These are phyloP conservation scores for Cladosporium colombiae DNA, from an alignment of 2,329 filamentous ascomycete species.

Conservation along the genomic window DNA sequence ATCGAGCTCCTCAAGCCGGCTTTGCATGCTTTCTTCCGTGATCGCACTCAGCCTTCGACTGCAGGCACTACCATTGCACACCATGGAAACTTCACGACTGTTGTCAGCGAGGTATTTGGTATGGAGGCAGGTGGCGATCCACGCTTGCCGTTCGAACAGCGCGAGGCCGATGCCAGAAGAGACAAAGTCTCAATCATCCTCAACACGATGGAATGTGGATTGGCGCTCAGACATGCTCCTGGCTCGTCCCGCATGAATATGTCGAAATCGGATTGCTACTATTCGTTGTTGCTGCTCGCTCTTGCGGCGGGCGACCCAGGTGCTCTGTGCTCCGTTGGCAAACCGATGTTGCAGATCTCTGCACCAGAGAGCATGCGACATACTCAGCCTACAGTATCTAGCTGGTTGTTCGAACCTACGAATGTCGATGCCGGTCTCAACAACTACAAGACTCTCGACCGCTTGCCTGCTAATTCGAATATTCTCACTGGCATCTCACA, in stretches of 20 bases:
- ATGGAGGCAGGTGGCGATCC: constrained; percentile 47
- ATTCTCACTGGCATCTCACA: constrained; percentile 34
- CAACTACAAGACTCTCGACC: constrained; percentile 36
- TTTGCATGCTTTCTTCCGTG: constrained; percentile 38
- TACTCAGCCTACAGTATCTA: constrained; percentile 21
- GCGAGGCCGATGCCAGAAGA: constrained; percentile 45
- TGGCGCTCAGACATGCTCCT: constrained; percentile 37
- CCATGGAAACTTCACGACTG: constrained; percentile 39
- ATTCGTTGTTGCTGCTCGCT: constrained; percentile 43
- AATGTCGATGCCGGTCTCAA: constrained; percentile 38
- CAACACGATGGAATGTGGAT: constrained; percentile 42
- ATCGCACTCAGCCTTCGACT: constrained; percentile 32
- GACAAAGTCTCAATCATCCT: constrained; percentile 47
- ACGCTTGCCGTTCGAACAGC: constrained; percentile 41
- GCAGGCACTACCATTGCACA: constrained; percentile 27
- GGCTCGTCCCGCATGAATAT: constrained; percentile 29
- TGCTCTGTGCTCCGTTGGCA: constrained; percentile 41
- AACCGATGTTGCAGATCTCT: constrained; percentile 30
- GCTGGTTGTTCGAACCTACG: constrained; percentile 36
- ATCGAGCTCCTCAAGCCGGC: constrained; percentile 37
- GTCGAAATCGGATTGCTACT: constrained; percentile 44
- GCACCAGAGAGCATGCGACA: constrained; percentile 8
- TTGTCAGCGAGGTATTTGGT: constrained; percentile 42
- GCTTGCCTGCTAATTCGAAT: constrained; percentile 26
- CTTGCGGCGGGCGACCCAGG: constrained; percentile 45